Evolutionary conservation across 192 early-diverging fungal species (phyloP).

Genomic region (Linnemannia elongata): DNA sequence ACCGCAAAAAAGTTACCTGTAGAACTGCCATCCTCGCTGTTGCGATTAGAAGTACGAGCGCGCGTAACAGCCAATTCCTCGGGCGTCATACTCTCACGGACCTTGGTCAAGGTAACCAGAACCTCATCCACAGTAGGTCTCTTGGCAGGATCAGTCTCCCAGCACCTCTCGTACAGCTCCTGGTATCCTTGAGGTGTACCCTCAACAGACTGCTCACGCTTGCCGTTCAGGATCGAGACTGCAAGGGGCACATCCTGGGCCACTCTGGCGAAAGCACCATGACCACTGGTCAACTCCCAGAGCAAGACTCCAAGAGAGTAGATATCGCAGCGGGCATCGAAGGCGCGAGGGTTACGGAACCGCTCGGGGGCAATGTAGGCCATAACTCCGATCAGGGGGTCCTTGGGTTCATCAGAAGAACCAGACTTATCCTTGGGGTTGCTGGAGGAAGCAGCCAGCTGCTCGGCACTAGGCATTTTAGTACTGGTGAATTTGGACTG

Average conservation of each 20-base stretch:
- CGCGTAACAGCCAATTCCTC: slow-evolving; percentile 29
- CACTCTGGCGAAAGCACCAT: slow-evolving; percentile 32
- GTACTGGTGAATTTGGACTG: slow-evolving; percentile 33
- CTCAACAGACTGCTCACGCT: slow-evolving; percentile 32
- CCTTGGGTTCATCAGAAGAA: background rate
- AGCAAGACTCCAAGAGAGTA: slow-evolving; percentile 60
- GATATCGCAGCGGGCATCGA: slow-evolving; percentile 57
- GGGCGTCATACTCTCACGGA: slow-evolving; percentile 3
- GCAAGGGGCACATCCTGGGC: slow-evolving; percentile 46
- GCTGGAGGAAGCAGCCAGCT: background rate
- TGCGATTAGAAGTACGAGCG: slow-evolving; percentile 10
- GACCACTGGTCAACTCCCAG: slow-evolving; percentile 59
- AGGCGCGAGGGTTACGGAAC: slow-evolving; percentile 45
- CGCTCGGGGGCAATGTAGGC: slow-evolving; percentile 53
- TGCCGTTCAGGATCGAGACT: slow-evolving; percentile 48
- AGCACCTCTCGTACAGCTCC: slow-evolving; percentile 52
- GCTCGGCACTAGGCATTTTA: slow-evolving; percentile 10
- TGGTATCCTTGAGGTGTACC: slow-evolving; percentile 49
- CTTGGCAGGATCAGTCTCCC: slow-evolving; percentile 31
- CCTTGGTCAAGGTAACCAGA: slow-evolving; percentile 13
- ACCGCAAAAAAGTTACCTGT: background rate
- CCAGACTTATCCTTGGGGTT: background rate
- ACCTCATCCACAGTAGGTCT: slow-evolving; percentile 46
- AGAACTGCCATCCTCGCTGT: background rate
- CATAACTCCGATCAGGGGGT: slow-evolving; percentile 49